Evolutionary conservation across 495 filamentous ascomycete genomes (phyloP).

Genomic region (Lepraria neglecta): DNA sequence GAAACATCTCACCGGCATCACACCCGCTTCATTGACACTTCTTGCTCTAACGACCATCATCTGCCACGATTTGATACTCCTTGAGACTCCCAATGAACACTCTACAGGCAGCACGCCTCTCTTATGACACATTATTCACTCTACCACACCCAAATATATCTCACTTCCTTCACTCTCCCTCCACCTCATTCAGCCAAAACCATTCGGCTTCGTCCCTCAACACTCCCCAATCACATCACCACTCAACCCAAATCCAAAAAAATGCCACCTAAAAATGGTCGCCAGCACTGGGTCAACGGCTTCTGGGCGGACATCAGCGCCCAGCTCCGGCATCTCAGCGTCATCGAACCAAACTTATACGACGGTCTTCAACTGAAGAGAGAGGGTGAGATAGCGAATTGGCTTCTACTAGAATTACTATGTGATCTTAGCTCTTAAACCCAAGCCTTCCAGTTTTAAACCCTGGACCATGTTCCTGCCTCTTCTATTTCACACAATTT

Average conservation of each 20-base stretch:
- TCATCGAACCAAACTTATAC: not conserved
- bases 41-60: too few relatives aligned
- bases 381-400: not conserved
- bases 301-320: constrained; percentile 6
- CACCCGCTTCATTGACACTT: not conserved
- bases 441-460: too few relatives aligned
- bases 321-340: not conserved
- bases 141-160: too few relatives aligned
- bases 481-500: too few relatives aligned
- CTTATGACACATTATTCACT: too few relatives aligned
- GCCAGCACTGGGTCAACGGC: constrained; percentile 1
- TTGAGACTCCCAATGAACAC: too few relatives aligned
- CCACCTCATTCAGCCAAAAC: too few relatives aligned
- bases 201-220: not conserved
- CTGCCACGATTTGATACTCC: too few relatives aligned
- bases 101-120: too few relatives aligned
- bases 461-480: too few relatives aligned
- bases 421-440: not conserved
- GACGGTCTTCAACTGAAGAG: constrained; percentile 1
- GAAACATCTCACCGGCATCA: not conserved
- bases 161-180: too few relatives aligned
- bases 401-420: not conserved
- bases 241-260: not conserved
- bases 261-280: not conserved
- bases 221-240: not conserved